Evolutionary conservation across 2,329 filamentous ascomycete genomes (phyloP).

Genomic region (Sphaerulina populicola): DNA sequence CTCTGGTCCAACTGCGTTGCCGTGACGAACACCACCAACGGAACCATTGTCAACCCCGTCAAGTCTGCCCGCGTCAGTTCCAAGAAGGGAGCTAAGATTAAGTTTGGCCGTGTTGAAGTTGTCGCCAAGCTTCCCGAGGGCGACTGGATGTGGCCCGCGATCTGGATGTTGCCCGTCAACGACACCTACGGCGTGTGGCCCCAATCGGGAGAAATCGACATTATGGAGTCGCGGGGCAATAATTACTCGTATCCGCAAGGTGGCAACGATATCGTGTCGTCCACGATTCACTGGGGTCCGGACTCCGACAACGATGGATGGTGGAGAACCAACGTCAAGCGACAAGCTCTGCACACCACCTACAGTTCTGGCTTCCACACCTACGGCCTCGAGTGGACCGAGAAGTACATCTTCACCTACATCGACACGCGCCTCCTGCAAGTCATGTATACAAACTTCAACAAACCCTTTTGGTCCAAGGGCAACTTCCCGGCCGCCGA

Average conservation of each 20-base stretch:
- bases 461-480: constrained; percentile 35
- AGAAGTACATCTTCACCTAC: constrained; percentile 83
- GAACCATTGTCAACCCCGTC: constrained; percentile 67
- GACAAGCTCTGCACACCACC: constrained; percentile 63
- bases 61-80: constrained; percentile 73
- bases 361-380: constrained; percentile 63
- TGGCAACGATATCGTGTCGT: constrained; percentile 72
- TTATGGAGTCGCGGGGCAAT: constrained; percentile 73
- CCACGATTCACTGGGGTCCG: constrained; percentile 75
- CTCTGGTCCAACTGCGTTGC: constrained; percentile 56
- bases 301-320: constrained; percentile 63
- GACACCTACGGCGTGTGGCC: constrained; percentile 71
- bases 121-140: constrained; percentile 65
- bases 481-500: constrained; percentile 32
- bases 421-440: constrained; percentile 72
- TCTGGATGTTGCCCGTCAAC: constrained; percentile 75
- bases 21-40: constrained; percentile 67
- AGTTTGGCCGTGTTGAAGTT: constrained; percentile 74
- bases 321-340: constrained; percentile 77
- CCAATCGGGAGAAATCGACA: constrained; percentile 73
- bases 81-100: constrained; percentile 60
- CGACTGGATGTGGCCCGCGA: constrained; percentile 88
- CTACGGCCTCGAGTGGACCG: constrained; percentile 76
- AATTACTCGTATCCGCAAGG: constrained; percentile 67
- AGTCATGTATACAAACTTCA: constrained; percentile 61